Evolutionary conservation across 495 filamentous ascomycete genomes (phyloP).

Genomic region (Talaromyces wortmannii): DNA sequence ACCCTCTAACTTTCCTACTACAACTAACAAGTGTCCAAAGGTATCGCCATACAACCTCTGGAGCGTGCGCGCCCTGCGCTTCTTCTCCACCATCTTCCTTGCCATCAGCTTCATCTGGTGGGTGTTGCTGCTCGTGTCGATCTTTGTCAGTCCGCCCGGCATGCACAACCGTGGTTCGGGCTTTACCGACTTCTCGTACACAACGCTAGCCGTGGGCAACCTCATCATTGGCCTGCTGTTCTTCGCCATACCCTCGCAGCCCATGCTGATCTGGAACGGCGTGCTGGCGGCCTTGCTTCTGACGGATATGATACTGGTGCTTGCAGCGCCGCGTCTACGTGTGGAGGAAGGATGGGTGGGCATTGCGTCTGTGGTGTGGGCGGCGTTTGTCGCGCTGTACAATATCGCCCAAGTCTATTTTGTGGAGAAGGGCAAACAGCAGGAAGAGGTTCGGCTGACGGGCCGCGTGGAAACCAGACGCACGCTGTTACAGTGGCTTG

Average conservation of each 20-base stretch:
- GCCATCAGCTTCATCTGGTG: slow-evolving; percentile 81
- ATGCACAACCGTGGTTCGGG: slow-evolving; percentile 82
- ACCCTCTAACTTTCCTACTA: neutral
- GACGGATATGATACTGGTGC: slow-evolving; percentile 69
- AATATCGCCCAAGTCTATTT: slow-evolving; percentile 57
- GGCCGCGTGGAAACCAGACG: slow-evolving; percentile 83
- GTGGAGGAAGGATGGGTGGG: slow-evolving; percentile 88
- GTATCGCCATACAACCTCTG: slow-evolving; percentile 95
- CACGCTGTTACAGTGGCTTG: slow-evolving; percentile 74
- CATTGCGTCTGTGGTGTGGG: slow-evolving; percentile 77
- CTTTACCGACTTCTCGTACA: slow-evolving; percentile 80
- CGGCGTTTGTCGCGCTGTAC: slow-evolving; percentile 55
- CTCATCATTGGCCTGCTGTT: slow-evolving; percentile 75
- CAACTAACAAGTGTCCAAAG: slow-evolving; percentile 25
- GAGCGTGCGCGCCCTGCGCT: slow-evolving; percentile 72
- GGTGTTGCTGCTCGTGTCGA: slow-evolving; percentile 74
- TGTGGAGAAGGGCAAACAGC: slow-evolving; percentile 82
- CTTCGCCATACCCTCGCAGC: slow-evolving; percentile 74
- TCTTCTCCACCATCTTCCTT: slow-evolving; percentile 65
- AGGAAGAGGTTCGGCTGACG: slow-evolving; percentile 89
- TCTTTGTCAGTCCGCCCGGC: slow-evolving; percentile 81
- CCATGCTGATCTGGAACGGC: slow-evolving; percentile 61
- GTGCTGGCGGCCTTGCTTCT: slow-evolving; percentile 66
- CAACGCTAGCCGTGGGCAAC: slow-evolving; percentile 64
- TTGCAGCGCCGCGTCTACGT: slow-evolving; percentile 63